Percentiles rank a stretch among this genome's conserved stretches.
These are phyloP conservation scores for Aureobasidium lini DNA, from an alignment of 2,329 filamentous ascomycete genomes.

Conservation along the genomic window DNA sequence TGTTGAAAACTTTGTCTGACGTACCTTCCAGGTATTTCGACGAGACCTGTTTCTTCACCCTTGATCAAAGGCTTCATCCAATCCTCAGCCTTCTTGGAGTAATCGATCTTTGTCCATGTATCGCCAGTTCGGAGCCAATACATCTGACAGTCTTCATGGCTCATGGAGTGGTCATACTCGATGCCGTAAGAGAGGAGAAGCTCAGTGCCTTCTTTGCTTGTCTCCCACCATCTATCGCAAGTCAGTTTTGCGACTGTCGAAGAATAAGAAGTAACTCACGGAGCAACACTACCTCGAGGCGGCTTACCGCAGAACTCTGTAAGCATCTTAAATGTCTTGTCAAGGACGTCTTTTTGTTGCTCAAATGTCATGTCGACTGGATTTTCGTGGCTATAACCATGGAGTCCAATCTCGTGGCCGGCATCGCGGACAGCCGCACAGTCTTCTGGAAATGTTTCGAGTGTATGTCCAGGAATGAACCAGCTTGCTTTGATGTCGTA, in stretches of 20 bases:
- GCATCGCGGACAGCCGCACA: constrained; percentile 54
- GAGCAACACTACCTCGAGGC: constrained; percentile 63
- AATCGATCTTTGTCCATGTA: constrained; percentile 62
- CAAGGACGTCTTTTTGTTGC: constrained; percentile 67
- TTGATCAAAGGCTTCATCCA: constrained; percentile 61
- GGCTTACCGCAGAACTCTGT: constrained; percentile 65
- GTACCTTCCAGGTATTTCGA: constrained; percentile 57
- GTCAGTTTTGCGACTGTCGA: neutral
- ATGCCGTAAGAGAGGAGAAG: constrained; percentile 59
- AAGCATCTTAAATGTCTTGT: constrained; percentile 65
- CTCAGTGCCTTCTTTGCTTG: constrained; percentile 58
- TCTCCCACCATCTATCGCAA: constrained; percentile 56
- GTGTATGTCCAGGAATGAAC: constrained; percentile 57
- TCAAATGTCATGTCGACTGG: constrained; percentile 64
- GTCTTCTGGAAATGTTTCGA: constrained; percentile 61
- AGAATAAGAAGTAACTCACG: constrained; percentile 23
- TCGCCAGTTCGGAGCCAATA: constrained; percentile 60
- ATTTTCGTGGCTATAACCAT: constrained; percentile 70
- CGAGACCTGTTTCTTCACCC: constrained; percentile 54
- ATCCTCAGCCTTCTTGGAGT: constrained; percentile 50
- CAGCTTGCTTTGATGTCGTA: constrained; percentile 63
- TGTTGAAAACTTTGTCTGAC: too few relatives aligned
- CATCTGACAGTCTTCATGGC: constrained; percentile 50
- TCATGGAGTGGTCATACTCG: constrained; percentile 63
- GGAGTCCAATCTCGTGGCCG: constrained; percentile 60